Conservation (phyloP, 331 rosid genomes). For the Cydonia oblonga region DNA sequence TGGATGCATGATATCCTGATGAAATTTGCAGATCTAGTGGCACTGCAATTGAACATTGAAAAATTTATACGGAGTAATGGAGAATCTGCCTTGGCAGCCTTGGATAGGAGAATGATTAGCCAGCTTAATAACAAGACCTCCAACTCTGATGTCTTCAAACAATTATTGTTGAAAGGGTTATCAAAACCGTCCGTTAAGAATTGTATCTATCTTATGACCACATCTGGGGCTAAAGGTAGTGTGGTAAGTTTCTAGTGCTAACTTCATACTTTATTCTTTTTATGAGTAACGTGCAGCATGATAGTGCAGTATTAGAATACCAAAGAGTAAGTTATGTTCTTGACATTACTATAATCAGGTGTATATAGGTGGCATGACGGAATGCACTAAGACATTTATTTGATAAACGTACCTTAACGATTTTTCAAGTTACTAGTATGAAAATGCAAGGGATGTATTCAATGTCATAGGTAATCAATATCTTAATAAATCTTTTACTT, state of each 20-base stretch:
- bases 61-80: slow-evolving; percentile 61
- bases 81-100: slow-evolving; percentile 73
- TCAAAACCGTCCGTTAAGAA: slow-evolving; percentile 71
- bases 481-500: not conserved
- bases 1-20: not conserved
- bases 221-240: slow-evolving; percentile 96
- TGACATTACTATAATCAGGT: not conserved
- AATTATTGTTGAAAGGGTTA: slow-evolving; percentile 57
- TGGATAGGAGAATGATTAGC: slow-evolving; percentile 82
- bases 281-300: not conserved
- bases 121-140: slow-evolving; percentile 63
- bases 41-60: slow-evolving; percentile 63
- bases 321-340: not conserved
- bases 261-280: not conserved
- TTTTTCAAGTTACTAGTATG: not conserved
- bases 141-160: slow-evolving; percentile 61
- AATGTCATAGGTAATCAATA: not conserved
- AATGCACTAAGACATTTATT: not conserved
- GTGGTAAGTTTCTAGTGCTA: slow-evolving; percentile 40
- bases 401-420: not conserved
- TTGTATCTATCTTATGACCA: slow-evolving; percentile 93
- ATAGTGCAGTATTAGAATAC: not conserved
- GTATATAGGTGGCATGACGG: too few species aligned
- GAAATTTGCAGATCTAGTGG: slow-evolving; percentile 43
- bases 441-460: not conserved